phyloP scores from a whole-genome alignment of 176 grass and related monocot species.

The Puya raimondii region DNA sequence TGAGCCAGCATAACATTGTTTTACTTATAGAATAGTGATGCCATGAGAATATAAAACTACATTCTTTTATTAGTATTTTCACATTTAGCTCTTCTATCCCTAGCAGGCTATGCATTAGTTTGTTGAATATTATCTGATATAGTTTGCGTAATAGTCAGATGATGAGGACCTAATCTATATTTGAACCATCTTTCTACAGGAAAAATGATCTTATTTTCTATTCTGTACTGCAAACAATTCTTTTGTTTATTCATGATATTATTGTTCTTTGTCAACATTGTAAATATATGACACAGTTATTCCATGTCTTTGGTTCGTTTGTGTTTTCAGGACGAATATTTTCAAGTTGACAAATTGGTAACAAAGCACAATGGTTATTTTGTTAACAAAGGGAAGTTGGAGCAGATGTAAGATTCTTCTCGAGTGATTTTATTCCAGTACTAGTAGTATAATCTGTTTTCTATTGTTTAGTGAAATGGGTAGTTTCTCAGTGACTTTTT shows the following conservation, averaged over 20 bases:
- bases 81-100: too few relatives aligned
- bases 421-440: neutral
- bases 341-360: slow-evolving; percentile 94
- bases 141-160: too few relatives aligned
- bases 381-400: slow-evolving; percentile 96
- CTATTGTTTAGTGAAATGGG: neutral
- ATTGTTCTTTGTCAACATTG: neutral
- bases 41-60: too few relatives aligned
- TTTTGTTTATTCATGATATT: neutral
- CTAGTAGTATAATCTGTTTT: neutral
- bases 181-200: too few relatives aligned
- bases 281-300: neutral
- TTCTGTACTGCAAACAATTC: neutral
- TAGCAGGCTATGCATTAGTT: too few relatives aligned
- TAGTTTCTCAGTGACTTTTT: neutral
- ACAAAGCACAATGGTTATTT: slow-evolving; percentile 98
- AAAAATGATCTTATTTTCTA: too few relatives aligned
- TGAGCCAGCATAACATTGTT: too few relatives aligned
- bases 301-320: neutral
- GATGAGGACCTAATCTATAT: too few relatives aligned
- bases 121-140: too few relatives aligned
- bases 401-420: slow-evolving; percentile 75
- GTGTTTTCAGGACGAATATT: slow-evolving; percentile 91
- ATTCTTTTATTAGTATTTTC: too few relatives aligned
- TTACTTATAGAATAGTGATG: too few relatives aligned